Base-by-base conservation (phyloP, 1,284 basidiomycete species). In the Earliella scabrosa region DNA sequence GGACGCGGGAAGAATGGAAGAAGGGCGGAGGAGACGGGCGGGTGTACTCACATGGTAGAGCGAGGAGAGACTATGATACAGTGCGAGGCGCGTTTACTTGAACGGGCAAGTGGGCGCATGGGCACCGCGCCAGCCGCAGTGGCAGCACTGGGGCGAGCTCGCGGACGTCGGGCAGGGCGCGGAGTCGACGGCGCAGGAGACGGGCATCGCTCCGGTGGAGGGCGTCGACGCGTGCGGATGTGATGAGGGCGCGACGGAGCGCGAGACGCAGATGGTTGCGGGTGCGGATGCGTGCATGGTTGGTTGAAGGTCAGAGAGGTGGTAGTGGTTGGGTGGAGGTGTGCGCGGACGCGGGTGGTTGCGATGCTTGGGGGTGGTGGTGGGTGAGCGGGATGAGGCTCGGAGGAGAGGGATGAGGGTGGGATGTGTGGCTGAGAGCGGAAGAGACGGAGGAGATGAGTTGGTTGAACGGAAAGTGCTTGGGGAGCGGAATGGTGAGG, bases 81-180 rank as follows among this genome's bases (percentile, higher is more conserved):
- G 44, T 24, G 54, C 24, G 36, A 41, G 18, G 38, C 54, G 57
- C 58, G 59, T 34, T 63, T 60, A 71, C 66, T 68, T 71, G 85
- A 89, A 89, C 29, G 87, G 87, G 77, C 87, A 89, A 67, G 75
- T 79, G 38, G 82, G 81, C n/a, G 82, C 73, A 68, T 90, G 87
- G 53, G 75, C 68, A 43, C 87, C 87, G 64, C 87, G 83, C 77
- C 77, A 86, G 61, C 86, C 86, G 60, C 88, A 90, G 69, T 88
- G 86, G 78, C 86, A 88, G 75, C 88, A 90, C 69, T 89, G 87
- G 59, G 87, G 86, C 20, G 82, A 75, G 73, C 57, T 79, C 81
- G 58, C 67, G 66, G 69, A 68, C 63, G 58, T 68, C 44, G 63
- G 63, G 51, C 66, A 52, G 13, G 60, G 50, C 32, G 61, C 60